Base-by-base conservation (phyloP, 2,329 filamentous ascomycete species). In the Blumeriella jaapii region DNA sequence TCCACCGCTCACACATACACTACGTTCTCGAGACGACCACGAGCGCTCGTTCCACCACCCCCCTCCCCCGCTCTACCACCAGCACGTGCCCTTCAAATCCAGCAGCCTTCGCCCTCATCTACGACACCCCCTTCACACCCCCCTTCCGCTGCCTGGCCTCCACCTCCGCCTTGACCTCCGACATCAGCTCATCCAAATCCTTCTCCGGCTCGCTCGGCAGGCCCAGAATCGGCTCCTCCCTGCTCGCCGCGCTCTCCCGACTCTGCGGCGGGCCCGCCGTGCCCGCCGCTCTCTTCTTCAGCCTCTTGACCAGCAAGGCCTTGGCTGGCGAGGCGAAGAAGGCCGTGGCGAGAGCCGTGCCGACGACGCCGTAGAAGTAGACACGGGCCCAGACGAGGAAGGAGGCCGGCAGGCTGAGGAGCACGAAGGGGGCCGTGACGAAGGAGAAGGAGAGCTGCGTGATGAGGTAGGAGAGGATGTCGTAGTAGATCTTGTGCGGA, bases 381-480 rank as follows among this genome's bases (percentile, higher is more conserved):
- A 95, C 82, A 26, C 82, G 74, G 0, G 73, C 62, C 91, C 91
- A 98, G 39, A 83, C 78, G 2, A 67, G 62, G 26, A 93, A 59
- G 7, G 80, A 87, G 41, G 75, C 71, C 12, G 65, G 61, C 45
- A 95, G 74, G 14, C 67, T 68, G 15, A 98, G 78, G 24, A 95
- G 65, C 28, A 95, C 71, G 60, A 98, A 98, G 0, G 91, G 91
- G 0, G 79, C 70, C 1, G 78, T 82, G 34, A 74, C 73, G 59
- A 93, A 98, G 29, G 79, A 78, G 58, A 96, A 86, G 2, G 75
- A 73, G n/a, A 79, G 55, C 56, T 94, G 87, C 0, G 87, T 94
- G 9, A 73, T 66, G 16, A 93, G 34, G 59, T 73, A 83, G 39
- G 80, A 83, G 42, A 74, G 65, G 31, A 84, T 53, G 53, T 98